Evolutionary conservation across 192 early-diverging fungal species (phyloP).

Genomic region (Rhizophagus sp.): DNA sequence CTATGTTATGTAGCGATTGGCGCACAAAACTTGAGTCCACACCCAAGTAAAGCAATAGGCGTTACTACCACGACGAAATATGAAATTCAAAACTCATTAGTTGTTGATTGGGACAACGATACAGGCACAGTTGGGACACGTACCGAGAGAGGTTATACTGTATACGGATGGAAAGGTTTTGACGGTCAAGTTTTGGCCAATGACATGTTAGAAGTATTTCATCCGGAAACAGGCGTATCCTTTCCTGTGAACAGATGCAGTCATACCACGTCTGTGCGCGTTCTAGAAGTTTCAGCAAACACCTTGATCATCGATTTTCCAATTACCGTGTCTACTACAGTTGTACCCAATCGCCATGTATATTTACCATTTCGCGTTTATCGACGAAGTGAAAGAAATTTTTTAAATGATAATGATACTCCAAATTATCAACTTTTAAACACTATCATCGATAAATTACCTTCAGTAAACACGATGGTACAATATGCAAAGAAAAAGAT

Average conservation of each 20-base stretch:
- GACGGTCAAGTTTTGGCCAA: conserved; percentile 17
- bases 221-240: conserved; percentile 19
- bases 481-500: conserved; percentile 26
- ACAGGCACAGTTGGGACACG: conserved; percentile 11
- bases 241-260: conserved; percentile 26
- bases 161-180: conserved; percentile 27
- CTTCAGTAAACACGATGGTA: conserved; percentile 26
- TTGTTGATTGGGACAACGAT: conserved; percentile 14
- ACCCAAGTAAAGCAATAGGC: conserved; percentile 37
- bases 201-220: conserved; percentile 26
- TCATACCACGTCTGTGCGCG: conserved; percentile 17
- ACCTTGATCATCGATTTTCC: conserved; percentile 28
- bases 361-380: conserved; percentile 28
- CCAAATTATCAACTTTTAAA: conserved; percentile 31
- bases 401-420: neutral
- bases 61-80: conserved; percentile 20
- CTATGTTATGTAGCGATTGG: conserved; percentile 43
- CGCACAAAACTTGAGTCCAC: conserved; percentile 31
- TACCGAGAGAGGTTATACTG: conserved; percentile 16
- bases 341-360: conserved; percentile 18
- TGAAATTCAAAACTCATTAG: conserved; percentile 20
- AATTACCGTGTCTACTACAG: neutral
- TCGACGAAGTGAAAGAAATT: conserved; percentile 28
- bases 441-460: conserved; percentile 5
- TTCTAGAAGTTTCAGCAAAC: conserved; percentile 22